A percentile compares a stretch with the other conserved stretches of the same genome.
Evolutionary conservation across 169 alveolate genomes (phyloP).

Genomic region (Plasmodium gallinaceum): DNA sequence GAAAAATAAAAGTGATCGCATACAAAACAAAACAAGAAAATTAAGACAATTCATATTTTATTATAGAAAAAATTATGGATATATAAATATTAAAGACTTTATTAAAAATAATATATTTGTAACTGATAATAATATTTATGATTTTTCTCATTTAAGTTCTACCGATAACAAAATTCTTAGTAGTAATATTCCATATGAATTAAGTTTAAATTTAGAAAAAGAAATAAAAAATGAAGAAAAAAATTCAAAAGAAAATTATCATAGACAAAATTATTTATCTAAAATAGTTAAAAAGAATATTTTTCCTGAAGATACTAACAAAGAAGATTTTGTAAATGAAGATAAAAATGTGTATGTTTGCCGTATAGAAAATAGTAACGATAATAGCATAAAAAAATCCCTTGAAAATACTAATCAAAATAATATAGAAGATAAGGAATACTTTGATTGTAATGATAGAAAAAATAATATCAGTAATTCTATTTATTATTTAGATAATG

Average conservation of each 20-base stretch:
- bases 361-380: neutral
- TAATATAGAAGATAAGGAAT: neutral
- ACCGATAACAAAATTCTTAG: too few species aligned
- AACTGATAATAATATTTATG: slow-evolving; percentile 29
- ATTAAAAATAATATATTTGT: slow-evolving; percentile 61
- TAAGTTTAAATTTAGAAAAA: neutral
- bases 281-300: too few species aligned
- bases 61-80: slow-evolving; percentile 52
- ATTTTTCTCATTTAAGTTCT: slow-evolving; percentile 12
- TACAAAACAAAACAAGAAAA: slow-evolving; percentile 65
- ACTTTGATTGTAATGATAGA: neutral
- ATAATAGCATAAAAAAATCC: neutral
- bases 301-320: neutral
- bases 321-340: neutral
- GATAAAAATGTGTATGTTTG: too few species aligned
- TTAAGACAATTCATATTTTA: slow-evolving; percentile 36
- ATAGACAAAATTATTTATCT: neutral
- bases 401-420: neutral
- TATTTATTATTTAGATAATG: slow-evolving; percentile 37
- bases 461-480: slow-evolving; percentile 15
- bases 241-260: neutral
- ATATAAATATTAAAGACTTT: slow-evolving; percentile 47
- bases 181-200: neutral
- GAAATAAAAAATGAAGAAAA: neutral
- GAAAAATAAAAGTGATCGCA: slow-evolving; percentile 41